Evolutionary conservation across 2,329 filamentous ascomycete species (phyloP).

Genomic region (Ophiostoma himal-ulmi): DNA sequence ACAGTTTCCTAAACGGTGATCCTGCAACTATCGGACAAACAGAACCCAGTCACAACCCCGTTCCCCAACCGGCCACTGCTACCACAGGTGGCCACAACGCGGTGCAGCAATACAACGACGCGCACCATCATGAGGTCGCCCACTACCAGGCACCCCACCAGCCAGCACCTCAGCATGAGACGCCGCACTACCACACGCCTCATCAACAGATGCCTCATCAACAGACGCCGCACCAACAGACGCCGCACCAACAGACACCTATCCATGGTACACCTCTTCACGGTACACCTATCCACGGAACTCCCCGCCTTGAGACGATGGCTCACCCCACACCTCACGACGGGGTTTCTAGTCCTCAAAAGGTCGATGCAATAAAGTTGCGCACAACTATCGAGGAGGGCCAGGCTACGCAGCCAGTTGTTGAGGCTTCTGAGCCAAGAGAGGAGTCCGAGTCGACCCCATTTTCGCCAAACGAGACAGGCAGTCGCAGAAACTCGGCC

Average conservation of each 20-base stretch:
- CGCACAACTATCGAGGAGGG: not conserved
- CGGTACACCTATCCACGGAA: not conserved
- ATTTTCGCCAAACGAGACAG: not conserved
- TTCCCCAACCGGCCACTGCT: not conserved
- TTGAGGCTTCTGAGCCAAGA: not conserved
- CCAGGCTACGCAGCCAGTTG: not conserved
- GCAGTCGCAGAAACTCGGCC: not conserved
- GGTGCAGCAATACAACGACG: not conserved
- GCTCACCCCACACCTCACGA: not conserved
- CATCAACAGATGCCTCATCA: not conserved
- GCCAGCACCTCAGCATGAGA: not conserved
- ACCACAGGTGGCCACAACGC: not conserved
- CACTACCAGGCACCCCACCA: not conserved
- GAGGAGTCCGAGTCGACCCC: conserved; percentile 1
- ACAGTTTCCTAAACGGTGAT: not conserved
- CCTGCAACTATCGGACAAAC: not conserved
- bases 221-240: not conserved
- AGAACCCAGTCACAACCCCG: not conserved
- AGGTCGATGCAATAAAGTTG: not conserved
- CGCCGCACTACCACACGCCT: not conserved
- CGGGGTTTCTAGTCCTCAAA: not conserved
- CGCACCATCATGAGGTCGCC: not conserved
- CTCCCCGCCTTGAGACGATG: not conserved
- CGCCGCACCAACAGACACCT: not conserved
- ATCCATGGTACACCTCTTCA: not conserved